Base-by-base conservation (phyloP, 108 stramenopile genomes). In the Skeletonema tropicum region DNA sequence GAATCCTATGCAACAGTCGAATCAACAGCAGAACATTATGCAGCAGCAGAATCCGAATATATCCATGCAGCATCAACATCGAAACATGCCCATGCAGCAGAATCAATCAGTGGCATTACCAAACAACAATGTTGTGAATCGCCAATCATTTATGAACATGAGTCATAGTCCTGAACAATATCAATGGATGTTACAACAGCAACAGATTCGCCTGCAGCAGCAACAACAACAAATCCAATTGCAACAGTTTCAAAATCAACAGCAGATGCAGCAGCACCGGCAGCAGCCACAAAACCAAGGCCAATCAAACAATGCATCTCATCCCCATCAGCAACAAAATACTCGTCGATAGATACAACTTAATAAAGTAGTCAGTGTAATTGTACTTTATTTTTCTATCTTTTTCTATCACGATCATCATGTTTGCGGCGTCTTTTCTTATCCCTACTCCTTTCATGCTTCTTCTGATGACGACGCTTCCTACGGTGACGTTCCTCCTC, bases 311-410 rank as follows among this genome's bases (percentile, higher is more conserved):
- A 55, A 55, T 23, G 23, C 52, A 9, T 7, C 52, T 55, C 52
- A 55, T 55, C 10, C 52, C n/a, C 52, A 23, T 55, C 52, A 55
- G 52, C 52, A 45, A 55, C 52, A 55, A 23, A 55, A 55, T 55
- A 55, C 19, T 55, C 19, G 52, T 21, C 23, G 23, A 55, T 55
- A 23, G 9, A 55, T 55, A 23, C 17, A 55, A 2, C 2, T 55
- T 55, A 10, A 7, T 21, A 49, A 49, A 49, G 1, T 7, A 21
- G 48, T 3, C 0, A 0, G 7, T 49, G 4, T 19, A 49, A 19
- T 61, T 78, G 45, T 42, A 60, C 41, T 64, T 76, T 60, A 73
- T 70, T 41, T 75, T 70, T 64, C 58, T 77, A 62, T 32, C 75
- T 57, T 29, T 73, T 39, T 33, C 64, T 64, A 45, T 79, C 68